Percentiles rank a stretch among this genome's conserved stretches.
Conservation (phyloP, 179 eudicot species). For the Actinidia chinensis region DNA sequence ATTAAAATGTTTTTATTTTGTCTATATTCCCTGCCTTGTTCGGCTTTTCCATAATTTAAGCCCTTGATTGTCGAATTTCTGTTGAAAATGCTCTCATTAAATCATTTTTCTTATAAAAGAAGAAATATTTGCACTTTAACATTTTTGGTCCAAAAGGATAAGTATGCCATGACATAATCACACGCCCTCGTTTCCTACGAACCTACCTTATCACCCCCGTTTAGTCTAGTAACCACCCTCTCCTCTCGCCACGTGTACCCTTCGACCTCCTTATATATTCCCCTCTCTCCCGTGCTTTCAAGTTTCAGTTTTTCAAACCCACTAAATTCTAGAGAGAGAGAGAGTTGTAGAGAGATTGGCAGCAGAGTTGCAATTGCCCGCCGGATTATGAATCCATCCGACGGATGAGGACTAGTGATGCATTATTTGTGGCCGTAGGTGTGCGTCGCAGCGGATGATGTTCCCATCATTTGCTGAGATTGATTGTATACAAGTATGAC, state of each 20-base stretch:
- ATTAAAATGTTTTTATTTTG: too few species aligned
- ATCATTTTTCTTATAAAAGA: too few species aligned
- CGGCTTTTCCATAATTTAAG: too few species aligned
- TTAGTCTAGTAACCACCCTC: constrained; percentile 16
- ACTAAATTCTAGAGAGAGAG: background rate
- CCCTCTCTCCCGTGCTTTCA: constrained; percentile 11
- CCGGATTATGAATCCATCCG: constrained; percentile 70
- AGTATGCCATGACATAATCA: constrained; percentile 29
- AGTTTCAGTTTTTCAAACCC: constrained; percentile 20
- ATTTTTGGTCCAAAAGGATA: constrained; percentile 2
- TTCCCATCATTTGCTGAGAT: constrained; percentile 64
- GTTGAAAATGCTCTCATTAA: too few species aligned
- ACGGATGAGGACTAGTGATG: constrained; percentile 70
- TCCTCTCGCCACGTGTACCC: constrained; percentile 3
- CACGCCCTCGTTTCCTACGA: background rate
- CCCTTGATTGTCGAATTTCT: too few species aligned
- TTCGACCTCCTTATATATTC: constrained; percentile 10
- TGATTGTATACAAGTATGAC: constrained; percentile 64
- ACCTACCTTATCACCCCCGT: constrained; percentile 25
- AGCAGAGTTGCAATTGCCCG: constrained; percentile 43
- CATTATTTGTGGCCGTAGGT: constrained; percentile 61
- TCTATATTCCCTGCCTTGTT: too few species aligned
- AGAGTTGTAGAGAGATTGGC: background rate
- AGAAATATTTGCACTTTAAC: too few species aligned
- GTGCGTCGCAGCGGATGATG: constrained; percentile 55